These are phyloP conservation scores for Porcisia deanei DNA, from an alignment of 208 protist genomes.

Conservation along the genomic window DNA sequence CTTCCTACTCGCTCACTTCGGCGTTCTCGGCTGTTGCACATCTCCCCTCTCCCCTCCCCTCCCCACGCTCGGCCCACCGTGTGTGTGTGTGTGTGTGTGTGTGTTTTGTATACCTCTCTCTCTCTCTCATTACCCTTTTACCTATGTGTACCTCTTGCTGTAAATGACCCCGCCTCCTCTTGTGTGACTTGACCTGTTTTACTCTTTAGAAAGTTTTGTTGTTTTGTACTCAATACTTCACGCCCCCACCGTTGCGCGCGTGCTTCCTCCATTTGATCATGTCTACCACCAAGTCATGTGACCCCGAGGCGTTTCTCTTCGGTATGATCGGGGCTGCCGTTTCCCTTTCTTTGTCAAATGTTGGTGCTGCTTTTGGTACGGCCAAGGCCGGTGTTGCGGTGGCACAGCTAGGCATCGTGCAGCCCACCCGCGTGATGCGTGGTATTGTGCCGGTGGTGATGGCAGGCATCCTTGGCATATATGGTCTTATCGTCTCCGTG, in stretches of 20 bases:
- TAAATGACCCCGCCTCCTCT: neutral
- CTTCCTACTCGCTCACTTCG: neutral
- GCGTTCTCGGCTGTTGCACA: neutral
- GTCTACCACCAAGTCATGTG: constrained; percentile 36
- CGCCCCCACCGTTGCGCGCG: neutral
- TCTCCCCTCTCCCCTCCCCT: neutral
- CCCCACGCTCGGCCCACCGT: neutral
- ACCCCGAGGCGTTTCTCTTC: constrained; percentile 90
- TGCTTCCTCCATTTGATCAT: neutral
- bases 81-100: neutral
- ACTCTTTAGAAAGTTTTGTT: neutral
- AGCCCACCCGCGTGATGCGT: constrained; percentile 94
- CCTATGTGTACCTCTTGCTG: neutral
- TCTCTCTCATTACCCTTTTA: neutral
- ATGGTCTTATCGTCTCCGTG: constrained; percentile 87
- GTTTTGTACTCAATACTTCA: neutral
- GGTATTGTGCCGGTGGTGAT: constrained; percentile 92
- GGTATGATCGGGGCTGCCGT: constrained; percentile 94
- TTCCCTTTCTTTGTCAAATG: constrained; percentile 87
- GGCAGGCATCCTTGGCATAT: constrained; percentile 94
- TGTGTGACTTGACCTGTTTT: neutral
- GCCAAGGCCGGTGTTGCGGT: constrained; percentile 98
- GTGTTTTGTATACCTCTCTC: neutral
- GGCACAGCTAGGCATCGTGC: constrained; percentile 95
- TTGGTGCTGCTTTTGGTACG: constrained; percentile 98